Base-by-base conservation (phyloP, 352 stramenopile species). In the Peronospora belbahrii region DNA sequence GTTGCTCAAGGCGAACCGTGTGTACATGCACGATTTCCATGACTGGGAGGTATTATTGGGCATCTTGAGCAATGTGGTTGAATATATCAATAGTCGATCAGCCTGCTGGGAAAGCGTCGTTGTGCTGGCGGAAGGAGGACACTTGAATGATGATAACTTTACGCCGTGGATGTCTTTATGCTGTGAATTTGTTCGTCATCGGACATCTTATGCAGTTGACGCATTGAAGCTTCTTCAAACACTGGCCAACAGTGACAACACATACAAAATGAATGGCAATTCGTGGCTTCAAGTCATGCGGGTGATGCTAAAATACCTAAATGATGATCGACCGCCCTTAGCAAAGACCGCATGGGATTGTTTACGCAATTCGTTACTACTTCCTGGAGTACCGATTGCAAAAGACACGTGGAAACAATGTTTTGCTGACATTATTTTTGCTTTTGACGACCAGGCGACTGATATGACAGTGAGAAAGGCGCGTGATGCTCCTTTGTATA, bases 21-120 rank as follows among this genome's bases (percentile, higher is more conserved):
- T 91, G 52, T 94, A 94, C 67, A 88, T 94, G 79, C 74, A 89
- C 51, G 63, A 87, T 23, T 88, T 88, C 39, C 64, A 81, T 58
- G 79, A 92, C 42, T 88, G 80, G 77, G 38, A 73, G n/a, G 65
- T 86, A 10, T 52, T 88, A 11, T 46, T 91, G 42, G 71, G 74
- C 14, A 82, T 94, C 22, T 42, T 94, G 13, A 67, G 85, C 36
- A 77, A 82, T 25, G 73, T 90, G 1, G 77, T 88, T 10, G 73
- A 87, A 66, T 83, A 84, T 54, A 85, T 83, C 15, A 85, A 84
- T 37, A 79, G 70, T 9, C 69, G 75, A 6, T 65, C 73, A 4
- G 62, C 75, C 17, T 88, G 77, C 52, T 88, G 79, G 73, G 82
- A 94, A 38, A 88, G 75, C 25, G 67, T 91, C 30, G 67, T 70